Evolutionary conservation across 208 protist species (phyloP).

Genomic region (Leishmania turanica): DNA sequence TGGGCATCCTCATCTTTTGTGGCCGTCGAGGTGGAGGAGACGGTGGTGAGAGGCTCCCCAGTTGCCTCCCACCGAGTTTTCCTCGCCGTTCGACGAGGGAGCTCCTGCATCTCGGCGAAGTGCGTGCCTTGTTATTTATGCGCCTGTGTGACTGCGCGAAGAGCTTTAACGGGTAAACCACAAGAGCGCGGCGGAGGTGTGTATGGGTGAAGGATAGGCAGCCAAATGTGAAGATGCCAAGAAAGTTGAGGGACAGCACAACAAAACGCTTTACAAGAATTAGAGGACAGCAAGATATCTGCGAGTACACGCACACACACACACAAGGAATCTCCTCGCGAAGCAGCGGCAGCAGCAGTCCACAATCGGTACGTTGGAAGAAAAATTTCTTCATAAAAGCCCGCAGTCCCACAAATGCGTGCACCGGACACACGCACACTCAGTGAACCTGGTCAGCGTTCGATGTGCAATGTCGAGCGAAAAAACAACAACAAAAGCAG

Average conservation of each 20-base stretch:
- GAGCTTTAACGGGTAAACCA: neutral
- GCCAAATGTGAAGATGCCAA: neutral
- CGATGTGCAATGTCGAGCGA: neutral
- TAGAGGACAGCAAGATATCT: neutral
- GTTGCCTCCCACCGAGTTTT: too few relatives aligned
- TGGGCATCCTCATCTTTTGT: neutral
- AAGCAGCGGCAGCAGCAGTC: neutral
- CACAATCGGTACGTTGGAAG: neutral
- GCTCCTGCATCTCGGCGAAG: conserved; percentile 4
- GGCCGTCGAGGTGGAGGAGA: neutral
- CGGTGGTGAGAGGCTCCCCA: neutral
- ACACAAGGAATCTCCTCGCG: neutral
- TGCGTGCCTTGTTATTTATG: neutral
- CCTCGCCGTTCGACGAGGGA: neutral
- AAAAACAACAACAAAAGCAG: neutral
- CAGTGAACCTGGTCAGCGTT: neutral
- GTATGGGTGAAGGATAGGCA: neutral
- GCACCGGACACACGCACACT: neutral
- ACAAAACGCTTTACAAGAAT: neutral
- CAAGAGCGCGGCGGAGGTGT: neutral
- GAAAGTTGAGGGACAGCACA: neutral
- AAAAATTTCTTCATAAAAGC: too few relatives aligned
- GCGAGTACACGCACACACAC: neutral
- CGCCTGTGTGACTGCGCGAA: neutral
- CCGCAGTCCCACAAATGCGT: neutral